Evolutionary conservation across 2,329 filamentous ascomycete genomes (phyloP), one percentile per base, ranked within the genome.

Genomic region (Xylariaceae sp.): DNA sequence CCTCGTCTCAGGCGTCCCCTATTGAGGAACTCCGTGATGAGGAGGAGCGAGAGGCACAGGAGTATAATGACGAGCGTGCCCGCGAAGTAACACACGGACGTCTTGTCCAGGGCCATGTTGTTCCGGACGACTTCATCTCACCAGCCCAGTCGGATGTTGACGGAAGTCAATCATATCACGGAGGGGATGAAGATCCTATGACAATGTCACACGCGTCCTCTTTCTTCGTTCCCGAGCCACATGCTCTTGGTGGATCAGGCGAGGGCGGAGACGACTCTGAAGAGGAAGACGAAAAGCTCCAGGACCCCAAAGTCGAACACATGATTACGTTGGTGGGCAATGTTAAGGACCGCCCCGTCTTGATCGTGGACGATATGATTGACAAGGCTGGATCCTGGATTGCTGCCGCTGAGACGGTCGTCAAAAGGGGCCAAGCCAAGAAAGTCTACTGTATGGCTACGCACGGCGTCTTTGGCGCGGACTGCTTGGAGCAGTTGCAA

Each of bases 351-450:
- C 84, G 89, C 55, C 86, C 89, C 0, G 94, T 97, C 51, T 87
- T 99, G 69, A 91, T 99, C 58, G 88, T 99, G 48, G 94, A 99
- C 70, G 94, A 99, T 70, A 97, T 99, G 88, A 96, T 99, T 67
- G 94, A 99, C 74, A 96, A 96, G 75, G 86, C 91, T 7, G 89
- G 88, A 11, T 96, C 90, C 5, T 99, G 94, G 94, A 95, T 99
- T 63, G 92, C 92, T 4, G 94, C 94, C 5, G 94, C 94, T 9
- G 94, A 99, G 76, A 95, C 91, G 1, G 92, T 96, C 2, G 89
- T 96, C 51, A 97, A 97, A 78, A 84, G 88, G 60, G 95, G 94
- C 61, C 83, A 84, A 44, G 94, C 94, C 1, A 95, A 89, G 64
- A 94, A 88, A 72, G 94, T 99, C 37, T 97, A 96, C 73, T 96